A percentile compares a stretch with the other conserved stretches of the same genome.
phyloP scores from a whole-genome alignment of 805 yeast species.

The Schizosaccharomyces cryophilus region DNA sequence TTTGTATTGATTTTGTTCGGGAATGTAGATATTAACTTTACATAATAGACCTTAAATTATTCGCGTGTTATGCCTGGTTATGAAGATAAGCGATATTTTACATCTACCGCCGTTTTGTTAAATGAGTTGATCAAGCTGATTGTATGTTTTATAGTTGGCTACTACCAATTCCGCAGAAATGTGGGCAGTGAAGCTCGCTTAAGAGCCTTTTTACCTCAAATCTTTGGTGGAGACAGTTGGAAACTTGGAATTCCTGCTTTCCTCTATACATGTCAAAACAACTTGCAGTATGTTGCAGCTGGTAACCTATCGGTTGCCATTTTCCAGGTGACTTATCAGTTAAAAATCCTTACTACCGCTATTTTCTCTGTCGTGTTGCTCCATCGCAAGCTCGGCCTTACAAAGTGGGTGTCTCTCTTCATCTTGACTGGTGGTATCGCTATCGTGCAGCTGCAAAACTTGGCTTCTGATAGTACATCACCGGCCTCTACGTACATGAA shows the following conservation, averaged over 20 bases:
- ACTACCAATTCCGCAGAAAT: conserved; percentile 9
- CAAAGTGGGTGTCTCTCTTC: conserved; percentile 17
- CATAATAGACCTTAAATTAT: conserved; percentile 15
- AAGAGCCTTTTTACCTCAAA: conserved; percentile 10
- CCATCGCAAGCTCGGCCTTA: conserved; percentile 13
- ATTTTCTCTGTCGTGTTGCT: conserved; percentile 18
- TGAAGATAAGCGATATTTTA: conserved; percentile 13
- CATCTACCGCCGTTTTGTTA: conserved; percentile 20
- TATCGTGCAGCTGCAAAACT: conserved; percentile 15
- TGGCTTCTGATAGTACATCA: conserved; percentile 2
- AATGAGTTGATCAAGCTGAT: conserved; percentile 17
- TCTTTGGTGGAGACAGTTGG: conserved; percentile 18
- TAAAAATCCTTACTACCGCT: conserved; percentile 21
- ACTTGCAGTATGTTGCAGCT: conserved; percentile 14
- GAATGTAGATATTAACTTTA: conserved; percentile 8
- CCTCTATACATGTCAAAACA: conserved; percentile 16
- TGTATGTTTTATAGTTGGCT: conserved; percentile 13
- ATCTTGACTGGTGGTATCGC: conserved; percentile 18
- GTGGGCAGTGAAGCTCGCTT: conserved; percentile 4
- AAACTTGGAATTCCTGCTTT: conserved; percentile 20
- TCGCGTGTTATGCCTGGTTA: conserved; percentile 19
- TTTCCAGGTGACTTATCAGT: conserved; percentile 21
- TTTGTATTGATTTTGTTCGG: neutral
- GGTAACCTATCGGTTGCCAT: conserved; percentile 20
- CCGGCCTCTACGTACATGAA: conserved; percentile 3